phyloP scores from a whole-genome alignment of 2,329 filamentous ascomycete species.

The Fusarium coffeatum region DNA sequence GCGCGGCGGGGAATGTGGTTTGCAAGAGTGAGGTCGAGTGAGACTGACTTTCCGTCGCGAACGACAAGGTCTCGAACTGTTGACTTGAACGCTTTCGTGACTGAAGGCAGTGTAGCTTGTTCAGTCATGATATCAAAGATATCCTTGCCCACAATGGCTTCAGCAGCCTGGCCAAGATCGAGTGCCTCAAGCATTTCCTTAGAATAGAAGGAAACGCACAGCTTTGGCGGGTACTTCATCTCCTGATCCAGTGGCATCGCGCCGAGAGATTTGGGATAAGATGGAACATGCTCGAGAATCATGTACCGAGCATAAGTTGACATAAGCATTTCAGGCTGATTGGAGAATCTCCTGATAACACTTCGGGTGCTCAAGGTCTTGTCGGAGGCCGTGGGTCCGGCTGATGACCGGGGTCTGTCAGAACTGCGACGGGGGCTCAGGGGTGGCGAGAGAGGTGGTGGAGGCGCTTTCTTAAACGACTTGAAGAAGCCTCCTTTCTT shows the following conservation, averaged over 20 bases:
- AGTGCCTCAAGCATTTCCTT: conserved; percentile 61
- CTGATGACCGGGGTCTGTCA: conserved; percentile 43
- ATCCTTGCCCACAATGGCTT: conserved; percentile 59
- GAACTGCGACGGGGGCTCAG: conserved; percentile 43
- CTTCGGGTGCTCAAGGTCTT: conserved; percentile 46
- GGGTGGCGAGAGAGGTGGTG: conserved; percentile 42
- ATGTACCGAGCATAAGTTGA: conserved; percentile 51
- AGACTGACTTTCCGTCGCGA: conserved; percentile 52
- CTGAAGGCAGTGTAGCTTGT: conserved; percentile 56
- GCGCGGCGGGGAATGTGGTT: conserved; percentile 46
- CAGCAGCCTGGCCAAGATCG: conserved; percentile 52
- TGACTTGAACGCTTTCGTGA: conserved; percentile 59
- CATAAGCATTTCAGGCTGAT: conserved; percentile 36
- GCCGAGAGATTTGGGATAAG: conserved; percentile 38
- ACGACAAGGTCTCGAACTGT: conserved; percentile 56
- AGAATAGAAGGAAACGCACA: conserved; percentile 61
- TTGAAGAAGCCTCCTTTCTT: conserved; percentile 51
- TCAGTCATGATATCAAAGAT: conserved; percentile 66
- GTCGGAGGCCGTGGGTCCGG: conserved; percentile 33
- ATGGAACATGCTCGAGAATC: conserved; percentile 47
- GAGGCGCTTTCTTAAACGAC: conserved; percentile 47
- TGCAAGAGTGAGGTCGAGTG: conserved; percentile 46
- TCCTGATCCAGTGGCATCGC: conserved; percentile 46
- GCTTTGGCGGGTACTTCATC: conserved; percentile 45
- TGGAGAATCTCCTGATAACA: conserved; percentile 40